A percentile compares a stretch with the other conserved stretches of the same genome.
Evolutionary conservation across 805 yeast genomes (phyloP).

Genomic region (Wilhelminamyces savonicus): DNA sequence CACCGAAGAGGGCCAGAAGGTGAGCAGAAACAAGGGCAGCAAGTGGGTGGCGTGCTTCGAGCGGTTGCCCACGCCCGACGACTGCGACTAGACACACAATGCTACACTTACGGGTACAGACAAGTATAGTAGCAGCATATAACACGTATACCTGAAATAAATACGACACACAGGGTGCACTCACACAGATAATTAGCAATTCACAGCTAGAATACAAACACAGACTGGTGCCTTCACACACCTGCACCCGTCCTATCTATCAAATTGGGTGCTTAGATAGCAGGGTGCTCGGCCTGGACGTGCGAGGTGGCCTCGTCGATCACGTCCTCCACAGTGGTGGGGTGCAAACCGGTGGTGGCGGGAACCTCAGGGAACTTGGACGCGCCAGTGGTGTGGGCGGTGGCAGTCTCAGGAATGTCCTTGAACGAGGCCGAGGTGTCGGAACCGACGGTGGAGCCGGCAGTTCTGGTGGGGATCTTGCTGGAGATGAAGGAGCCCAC

Average conservation of each 20-base stretch:
- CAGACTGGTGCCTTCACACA: no score
- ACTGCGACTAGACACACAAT: conserved; percentile 4
- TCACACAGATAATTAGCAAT: no score
- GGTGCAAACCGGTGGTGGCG: conserved; percentile 6
- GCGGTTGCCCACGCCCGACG: conserved; percentile 58
- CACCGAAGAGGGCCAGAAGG: conserved; percentile 99
- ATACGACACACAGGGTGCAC: no score
- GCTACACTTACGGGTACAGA: not conserved
- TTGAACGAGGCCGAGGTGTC: conserved; percentile 9
- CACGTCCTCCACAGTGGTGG: no score
- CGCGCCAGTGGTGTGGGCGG: conserved; percentile 28
- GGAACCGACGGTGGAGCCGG: conserved; percentile 57
- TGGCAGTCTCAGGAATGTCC: conserved; percentile 3
- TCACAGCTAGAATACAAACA: no score
- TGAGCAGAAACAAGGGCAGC: conserved; percentile 79
- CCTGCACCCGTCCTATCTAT: no score
- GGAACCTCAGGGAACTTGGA: conserved; percentile 39
- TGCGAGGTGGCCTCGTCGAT: no score
- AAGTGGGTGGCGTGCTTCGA: conserved; percentile 86
- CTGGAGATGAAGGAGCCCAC: conserved; percentile 53
- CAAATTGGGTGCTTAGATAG: no score
- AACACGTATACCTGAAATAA: no score
- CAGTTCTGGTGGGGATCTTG: conserved; percentile 61
- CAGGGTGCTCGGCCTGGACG: no score
- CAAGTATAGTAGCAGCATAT: no score